A percentile compares a stretch with the other conserved stretches of the same genome.
phyloP scores from a whole-genome alignment of 2,329 filamentous ascomycete genomes.

The Colletotrichum sp. region DNA sequence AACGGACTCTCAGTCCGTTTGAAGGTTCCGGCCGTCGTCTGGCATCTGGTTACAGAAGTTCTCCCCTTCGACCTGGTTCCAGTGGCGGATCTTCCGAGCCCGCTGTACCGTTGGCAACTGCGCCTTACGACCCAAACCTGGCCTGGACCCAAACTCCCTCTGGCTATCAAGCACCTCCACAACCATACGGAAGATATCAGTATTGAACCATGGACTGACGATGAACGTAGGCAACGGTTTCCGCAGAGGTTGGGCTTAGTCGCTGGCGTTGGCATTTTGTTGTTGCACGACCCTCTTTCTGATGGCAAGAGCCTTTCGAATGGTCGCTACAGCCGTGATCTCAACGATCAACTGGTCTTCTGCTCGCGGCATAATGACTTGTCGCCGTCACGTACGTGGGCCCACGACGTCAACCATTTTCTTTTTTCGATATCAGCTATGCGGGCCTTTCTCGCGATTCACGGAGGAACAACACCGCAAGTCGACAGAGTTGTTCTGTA shows the following conservation, averaged over 20 bases:
- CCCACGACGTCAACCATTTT: background rate
- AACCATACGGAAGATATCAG: slow-evolving; percentile 41
- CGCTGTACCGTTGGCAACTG: slow-evolving; percentile 30
- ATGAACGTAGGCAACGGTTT: slow-evolving; percentile 9
- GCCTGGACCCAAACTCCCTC: slow-evolving; percentile 33
- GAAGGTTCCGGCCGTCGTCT: slow-evolving; percentile 40
- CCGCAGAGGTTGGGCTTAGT: slow-evolving; percentile 12
- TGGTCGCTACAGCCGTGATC: background rate
- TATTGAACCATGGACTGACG: slow-evolving; percentile 28
- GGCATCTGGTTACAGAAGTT: slow-evolving; percentile 54
- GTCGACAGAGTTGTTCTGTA: slow-evolving; percentile 3
- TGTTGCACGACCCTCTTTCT: background rate
- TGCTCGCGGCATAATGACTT: background rate
- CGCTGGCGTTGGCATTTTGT: background rate
- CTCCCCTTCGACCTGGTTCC: slow-evolving; percentile 55
- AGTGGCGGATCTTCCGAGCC: slow-evolving; percentile 46
- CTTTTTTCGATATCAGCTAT: background rate
- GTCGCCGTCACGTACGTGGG: background rate
- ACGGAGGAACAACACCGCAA: background rate
- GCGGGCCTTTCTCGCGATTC: background rate
- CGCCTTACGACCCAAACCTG: slow-evolving; percentile 18
- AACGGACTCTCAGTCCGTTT: slow-evolving; percentile 54
- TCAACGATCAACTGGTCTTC: background rate
- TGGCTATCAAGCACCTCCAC: slow-evolving; percentile 35
- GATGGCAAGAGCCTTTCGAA: background rate